Evolutionary conservation across 2,329 filamentous ascomycete species (phyloP), one percentile per base, ranked within the genome.

Genomic region (Ceratocystis variospora): DNA sequence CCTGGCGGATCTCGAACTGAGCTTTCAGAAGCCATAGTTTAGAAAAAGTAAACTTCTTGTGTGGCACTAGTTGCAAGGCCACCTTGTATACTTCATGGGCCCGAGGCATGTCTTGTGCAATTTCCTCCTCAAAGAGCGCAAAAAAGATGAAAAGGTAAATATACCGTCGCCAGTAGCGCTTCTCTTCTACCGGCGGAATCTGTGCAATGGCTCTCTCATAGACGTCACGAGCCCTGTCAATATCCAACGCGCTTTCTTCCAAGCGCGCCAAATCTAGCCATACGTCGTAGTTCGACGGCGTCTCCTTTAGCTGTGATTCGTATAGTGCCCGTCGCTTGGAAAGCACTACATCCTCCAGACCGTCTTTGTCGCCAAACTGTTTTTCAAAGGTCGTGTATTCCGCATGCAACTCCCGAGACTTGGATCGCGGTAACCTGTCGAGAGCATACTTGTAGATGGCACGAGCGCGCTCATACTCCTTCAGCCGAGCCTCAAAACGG

Each of bases 91-190:
- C 90, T 73, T 96, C 90, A 19, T 88, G 83, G 22, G 93, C 89
- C 57, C 94, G 84, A 31, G 88, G 84, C 28, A 84, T 73, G 72
- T 97, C 90, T 70, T 87, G 87, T 45, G 87, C 87, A 69, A 93
- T 87, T 75, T 89, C 86, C 75, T 99, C 94, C 75, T 97, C 94
- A 84, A 89, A 97, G 19, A 96, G 79, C 8, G 94, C 94, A 75
- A 97, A 99, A 77, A 97, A 96, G 55, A 97, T 84, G 90, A 93
- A 99, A 1, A 99, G 82, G 73, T 97, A 99, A 68, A 99, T 95
- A 75, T 99, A 99, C 45, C 94, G 83, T 70, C 94, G 83, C 94
- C 94, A 99, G 75, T 97, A 92, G 61, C 94, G 85, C 79, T 99
- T 99, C 75, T 97, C 94, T 71, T 95, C 89, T 22, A 91, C 95